Conservation (phyloP, 2,329 filamentous ascomycete species). For the Beauveria pseudobassiana region DNA sequence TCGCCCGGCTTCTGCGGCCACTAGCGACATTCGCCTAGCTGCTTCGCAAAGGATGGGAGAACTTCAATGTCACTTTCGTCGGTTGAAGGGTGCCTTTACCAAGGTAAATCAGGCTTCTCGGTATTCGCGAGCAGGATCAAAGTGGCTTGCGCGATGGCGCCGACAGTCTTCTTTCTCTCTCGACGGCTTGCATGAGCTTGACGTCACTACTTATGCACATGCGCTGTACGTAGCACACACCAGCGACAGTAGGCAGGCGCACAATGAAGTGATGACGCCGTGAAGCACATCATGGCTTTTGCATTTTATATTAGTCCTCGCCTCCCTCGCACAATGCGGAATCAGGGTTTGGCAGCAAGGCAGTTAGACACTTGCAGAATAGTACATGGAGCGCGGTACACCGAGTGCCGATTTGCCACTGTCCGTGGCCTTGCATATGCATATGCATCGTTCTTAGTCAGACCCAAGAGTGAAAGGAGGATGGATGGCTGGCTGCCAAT, state of each 20-base stretch:
- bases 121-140: not conserved
- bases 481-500: too few relatives aligned
- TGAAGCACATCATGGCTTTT: not conserved
- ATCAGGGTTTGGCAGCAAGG: not conserved
- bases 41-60: not conserved
- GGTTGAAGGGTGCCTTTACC: not conserved
- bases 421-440: too few relatives aligned
- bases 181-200: not conserved
- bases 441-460: too few relatives aligned
- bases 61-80: not conserved
- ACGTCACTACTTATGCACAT: not conserved
- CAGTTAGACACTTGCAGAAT: not conserved
- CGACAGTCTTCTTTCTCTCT: not conserved
- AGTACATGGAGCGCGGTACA: too few relatives aligned
- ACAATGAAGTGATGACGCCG: conserved; percentile 1
- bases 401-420: too few relatives aligned
- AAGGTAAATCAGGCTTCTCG: not conserved
- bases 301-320: not conserved
- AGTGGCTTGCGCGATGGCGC: not conserved
- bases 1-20: not conserved
- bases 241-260: not conserved
- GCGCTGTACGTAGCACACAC: not conserved
- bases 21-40: not conserved
- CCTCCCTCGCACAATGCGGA: not conserved
- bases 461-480: too few relatives aligned